These are phyloP conservation scores for Scedosporium dehoogii DNA, from an alignment of 2,329 filamentous ascomycete species.

Conservation along the genomic window DNA sequence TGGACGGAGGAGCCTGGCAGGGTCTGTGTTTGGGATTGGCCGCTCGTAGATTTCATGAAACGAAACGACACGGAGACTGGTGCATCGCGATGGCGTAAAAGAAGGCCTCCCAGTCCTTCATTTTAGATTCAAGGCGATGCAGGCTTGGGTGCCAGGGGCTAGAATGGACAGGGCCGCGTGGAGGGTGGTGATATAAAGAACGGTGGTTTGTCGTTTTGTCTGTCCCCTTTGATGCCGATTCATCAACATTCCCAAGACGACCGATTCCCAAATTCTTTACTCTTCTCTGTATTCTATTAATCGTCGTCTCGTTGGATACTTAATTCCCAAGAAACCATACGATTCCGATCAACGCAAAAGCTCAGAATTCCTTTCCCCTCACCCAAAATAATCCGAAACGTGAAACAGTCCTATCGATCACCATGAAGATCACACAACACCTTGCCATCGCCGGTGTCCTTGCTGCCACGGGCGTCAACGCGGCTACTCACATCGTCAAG, in stretches of 20 bases:
- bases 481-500: slow-evolving; percentile 16
- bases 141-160: background rate
- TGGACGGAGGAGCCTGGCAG: background rate
- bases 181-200: background rate
- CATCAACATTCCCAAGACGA: background rate
- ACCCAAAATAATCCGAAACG: background rate
- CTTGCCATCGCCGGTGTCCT: background rate
- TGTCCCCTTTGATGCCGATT: background rate
- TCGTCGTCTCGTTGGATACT: no score
- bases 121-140: background rate
- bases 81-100: background rate
- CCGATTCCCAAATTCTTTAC: no score
- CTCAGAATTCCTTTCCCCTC: background rate
- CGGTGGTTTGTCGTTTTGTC: background rate
- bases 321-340: no score
- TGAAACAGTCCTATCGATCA: background rate
- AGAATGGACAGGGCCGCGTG: background rate
- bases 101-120: background rate
- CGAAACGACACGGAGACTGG: background rate
- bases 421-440: background rate
- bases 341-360: no score
- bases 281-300: no score
- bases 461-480: slow-evolving; percentile 11
- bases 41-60: background rate
- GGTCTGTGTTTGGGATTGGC: background rate